A percentile compares a stretch with the other conserved stretches of the same genome.
Conservation (phyloP, 441 rosid species). For the Rhodomyrtus psidioides region DNA sequence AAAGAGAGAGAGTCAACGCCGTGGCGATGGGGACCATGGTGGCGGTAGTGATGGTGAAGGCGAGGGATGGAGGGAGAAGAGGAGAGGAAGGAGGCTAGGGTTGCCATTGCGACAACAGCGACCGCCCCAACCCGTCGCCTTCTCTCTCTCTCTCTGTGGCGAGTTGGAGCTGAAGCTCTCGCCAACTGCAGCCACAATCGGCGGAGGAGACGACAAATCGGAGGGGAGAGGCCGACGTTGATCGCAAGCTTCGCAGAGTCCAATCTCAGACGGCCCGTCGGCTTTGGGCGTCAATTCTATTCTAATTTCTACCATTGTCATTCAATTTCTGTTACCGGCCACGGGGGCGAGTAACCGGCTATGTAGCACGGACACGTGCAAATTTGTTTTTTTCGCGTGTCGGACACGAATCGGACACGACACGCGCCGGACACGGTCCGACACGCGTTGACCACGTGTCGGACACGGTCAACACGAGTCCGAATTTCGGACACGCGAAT, state of each 20-base stretch:
- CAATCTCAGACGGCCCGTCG: constrained; percentile 12
- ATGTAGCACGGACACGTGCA: too few species aligned
- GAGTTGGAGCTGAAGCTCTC: neutral
- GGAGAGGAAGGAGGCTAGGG: constrained; percentile 38
- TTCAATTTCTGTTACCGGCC: neutral
- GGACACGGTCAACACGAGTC: too few species aligned
- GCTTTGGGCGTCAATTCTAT: neutral
- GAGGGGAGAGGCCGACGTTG: neutral
- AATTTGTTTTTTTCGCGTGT: too few species aligned
- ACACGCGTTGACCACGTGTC: too few species aligned
- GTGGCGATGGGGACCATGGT: neutral
- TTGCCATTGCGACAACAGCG: constrained; percentile 27
- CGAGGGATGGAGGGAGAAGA: constrained; percentile 15
- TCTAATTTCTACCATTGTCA: too few species aligned
- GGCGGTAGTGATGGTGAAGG: constrained; percentile 2
- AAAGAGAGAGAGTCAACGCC: neutral
- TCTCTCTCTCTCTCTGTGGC: neutral
- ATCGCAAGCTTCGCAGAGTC: neutral
- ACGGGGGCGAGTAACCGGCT: too few species aligned
- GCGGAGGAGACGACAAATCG: neutral
- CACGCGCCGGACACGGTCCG: too few species aligned
- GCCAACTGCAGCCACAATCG: constrained; percentile 17
- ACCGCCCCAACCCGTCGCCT: neutral
- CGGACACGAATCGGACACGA: too few species aligned
- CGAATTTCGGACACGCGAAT: too few species aligned